phyloP scores from a whole-genome alignment of 2,329 filamentous ascomycete species.

The Colletotrichum sp. region DNA sequence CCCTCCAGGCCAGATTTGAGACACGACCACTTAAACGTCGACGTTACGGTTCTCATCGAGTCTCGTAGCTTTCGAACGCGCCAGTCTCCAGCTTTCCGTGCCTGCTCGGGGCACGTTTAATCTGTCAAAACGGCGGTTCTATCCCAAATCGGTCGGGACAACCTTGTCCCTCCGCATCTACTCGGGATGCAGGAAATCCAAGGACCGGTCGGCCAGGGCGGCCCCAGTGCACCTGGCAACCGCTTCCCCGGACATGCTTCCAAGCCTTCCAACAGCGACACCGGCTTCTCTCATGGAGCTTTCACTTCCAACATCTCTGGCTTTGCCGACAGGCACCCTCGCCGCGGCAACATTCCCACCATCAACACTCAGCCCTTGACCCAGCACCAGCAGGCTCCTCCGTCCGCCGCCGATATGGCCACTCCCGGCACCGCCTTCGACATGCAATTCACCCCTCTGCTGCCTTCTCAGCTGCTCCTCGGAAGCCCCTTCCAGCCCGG shows the following conservation, averaged over 20 bases:
- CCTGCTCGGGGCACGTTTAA: slow-evolving; percentile 61
- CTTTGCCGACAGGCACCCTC: slow-evolving; percentile 86
- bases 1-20: neutral
- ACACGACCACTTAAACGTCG: neutral
- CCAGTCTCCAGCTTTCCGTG: slow-evolving; percentile 42
- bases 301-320: slow-evolving; percentile 87
- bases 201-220: slow-evolving; percentile 63
- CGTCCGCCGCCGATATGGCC: slow-evolving; percentile 74
- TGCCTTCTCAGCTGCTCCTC: slow-evolving; percentile 92
- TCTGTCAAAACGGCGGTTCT: slow-evolving; percentile 81
- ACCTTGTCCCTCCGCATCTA: slow-evolving; percentile 83
- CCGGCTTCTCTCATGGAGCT: slow-evolving; percentile 90
- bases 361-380: slow-evolving; percentile 74
- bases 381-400: slow-evolving; percentile 40
- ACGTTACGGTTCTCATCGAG: slow-evolving; percentile 2
- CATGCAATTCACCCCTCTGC: slow-evolving; percentile 97
- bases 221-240: slow-evolving; percentile 58
- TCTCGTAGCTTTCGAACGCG: slow-evolving; percentile 23
- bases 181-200: slow-evolving; percentile 92
- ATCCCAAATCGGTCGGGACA: slow-evolving; percentile 81
- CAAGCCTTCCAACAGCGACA: slow-evolving; percentile 83
- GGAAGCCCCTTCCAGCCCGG: slow-evolving; percentile 97
- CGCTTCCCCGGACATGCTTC: slow-evolving; percentile 75
- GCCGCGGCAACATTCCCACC: slow-evolving; percentile 83
- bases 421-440: slow-evolving; percentile 90